Base-by-base conservation (phyloP, 148 eudicot species). In the Persicaria maculosa region DNA sequence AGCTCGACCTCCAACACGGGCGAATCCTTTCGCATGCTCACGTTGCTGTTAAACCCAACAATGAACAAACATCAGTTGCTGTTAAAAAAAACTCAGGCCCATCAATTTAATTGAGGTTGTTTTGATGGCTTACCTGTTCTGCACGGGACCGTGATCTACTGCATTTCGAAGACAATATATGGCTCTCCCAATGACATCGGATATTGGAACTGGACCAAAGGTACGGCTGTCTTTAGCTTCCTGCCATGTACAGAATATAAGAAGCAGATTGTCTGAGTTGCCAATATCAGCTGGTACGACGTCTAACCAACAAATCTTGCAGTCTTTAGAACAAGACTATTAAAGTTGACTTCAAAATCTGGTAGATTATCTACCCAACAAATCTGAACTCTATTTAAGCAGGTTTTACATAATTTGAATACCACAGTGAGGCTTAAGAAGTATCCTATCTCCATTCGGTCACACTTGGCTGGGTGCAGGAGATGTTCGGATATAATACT, bases 111-210 rank as follows among this genome's bases (percentile, higher is more conserved):
- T 14, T 6, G 46, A 40, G 19, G 70, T 65, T 40, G 47, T 15
- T 40, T 15, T 14, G 4, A 65, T 22, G 43, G 9, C 83, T 74
- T 59, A 94, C 98, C 96, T 94, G 85, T 94, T 94, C 75, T 81
- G 84, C 45, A 94, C 89, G 59, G 97, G 97, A 73, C 97, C 97
- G 72, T 94, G 98, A 88, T 94, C 98, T 12, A 91, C 89, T 44
- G 96, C 92, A 44, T 83, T 85, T 73, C 85, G 87, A 77, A 94
- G 83, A 81, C 93, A 90, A 76, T 94, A 94, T 72, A 94, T 87
- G 71, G 77, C 98, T 79, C 98, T 83, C 46, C 97, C 98, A 72
- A 94, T 80, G 58, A 94, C 88, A 80, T 88, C 79, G 50, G 85
- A 80, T 93, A 87, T 86, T 2, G 82, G 77, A 78, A 94, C 83